Evolutionary conservation across 441 rosid genomes (phyloP), one percentile per base, ranked within the genome.

Genomic region (Populus hybrid): DNA sequence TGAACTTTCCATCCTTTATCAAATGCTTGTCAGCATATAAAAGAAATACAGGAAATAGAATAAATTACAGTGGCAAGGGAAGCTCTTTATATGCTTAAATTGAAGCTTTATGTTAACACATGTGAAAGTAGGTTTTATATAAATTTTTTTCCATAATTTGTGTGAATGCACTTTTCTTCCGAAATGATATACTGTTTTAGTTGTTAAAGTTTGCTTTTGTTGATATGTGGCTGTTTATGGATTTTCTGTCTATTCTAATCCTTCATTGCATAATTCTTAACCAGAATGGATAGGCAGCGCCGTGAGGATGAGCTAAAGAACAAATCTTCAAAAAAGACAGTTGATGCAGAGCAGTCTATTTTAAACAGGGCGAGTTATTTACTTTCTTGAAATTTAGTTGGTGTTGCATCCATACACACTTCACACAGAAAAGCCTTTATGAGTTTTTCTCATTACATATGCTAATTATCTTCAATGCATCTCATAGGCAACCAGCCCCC

Each of bases 221-320:
- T 42, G 28, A 69, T 40, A 71, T 77, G 61, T 68, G 42, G 32
- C 42, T 50, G 46, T 40, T 68, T 28, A 46, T 69, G 64, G 71
- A 79, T 79, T 20, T 42, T 75, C 73, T 75, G 77, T 70, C 72
- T 57, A 53, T 76, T 34, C 69, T 84, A 77, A 80, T 69, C 75
- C 36, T 73, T 82, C 68, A 23, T 5, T 74, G 1, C 69, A 21
- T 59, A 36, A 57, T 3, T 34, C 42, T 81, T 80, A 61, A 67
- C 81, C 86, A 97, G 99, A 88, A 91, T 95, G 97, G 99, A 97
- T 79, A 88, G 98, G 84, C 99, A 95, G 70, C 98, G 99, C 16
- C 94, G 98, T 3, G 99, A 97, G 86, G 99, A 97, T 72, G 99
- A 97, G 83, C 82, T 87, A 74, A 97, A 91, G 86, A 88, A 83